phyloP scores from a whole-genome alignment of 148 eudicot species.

The Beta vulgaris region DNA sequence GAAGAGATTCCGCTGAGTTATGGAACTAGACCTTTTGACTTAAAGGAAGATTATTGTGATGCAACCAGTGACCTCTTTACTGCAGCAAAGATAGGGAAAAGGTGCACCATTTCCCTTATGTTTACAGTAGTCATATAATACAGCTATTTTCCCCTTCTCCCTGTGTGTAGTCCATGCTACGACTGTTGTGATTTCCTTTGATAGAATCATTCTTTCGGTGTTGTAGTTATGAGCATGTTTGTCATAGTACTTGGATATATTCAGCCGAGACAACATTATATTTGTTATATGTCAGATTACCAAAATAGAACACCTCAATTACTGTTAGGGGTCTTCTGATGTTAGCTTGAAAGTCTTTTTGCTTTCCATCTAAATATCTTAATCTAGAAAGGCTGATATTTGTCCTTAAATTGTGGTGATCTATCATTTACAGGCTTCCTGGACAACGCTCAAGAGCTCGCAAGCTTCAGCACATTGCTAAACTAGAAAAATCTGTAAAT shows the following conservation, averaged over 20 bases:
- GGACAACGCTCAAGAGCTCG: conserved; percentile 76
- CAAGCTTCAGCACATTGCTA: conserved; percentile 72
- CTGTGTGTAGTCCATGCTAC: background rate
- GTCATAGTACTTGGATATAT: too few relatives aligned
- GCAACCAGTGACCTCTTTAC: conserved; percentile 34
- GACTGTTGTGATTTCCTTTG: too few relatives aligned
- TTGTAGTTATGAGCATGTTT: too few relatives aligned
- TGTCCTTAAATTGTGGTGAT: conserved; percentile 7
- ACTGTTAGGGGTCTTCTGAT: background rate
- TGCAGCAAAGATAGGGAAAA: conserved; percentile 40
- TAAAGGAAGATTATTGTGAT: conserved; percentile 24
- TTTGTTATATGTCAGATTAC: too few relatives aligned
- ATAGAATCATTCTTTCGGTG: too few relatives aligned
- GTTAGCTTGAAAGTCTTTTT: background rate
- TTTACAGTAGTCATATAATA: background rate
- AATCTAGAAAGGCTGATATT: background rate
- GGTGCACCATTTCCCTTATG: conserved; percentile 32
- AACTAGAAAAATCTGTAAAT: conserved; percentile 69
- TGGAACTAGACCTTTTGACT: conserved; percentile 30
- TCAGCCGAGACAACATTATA: too few relatives aligned
- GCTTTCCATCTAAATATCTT: background rate
- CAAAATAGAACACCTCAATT: background rate
- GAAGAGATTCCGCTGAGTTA: conserved; percentile 32
- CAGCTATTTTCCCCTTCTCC: background rate
- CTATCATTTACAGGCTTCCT: conserved; percentile 45